A percentile compares a stretch with the other conserved stretches of the same genome.
These are phyloP conservation scores for Mesembryanthemum crystallinum DNA, from an alignment of 148 eudicot species.

Conservation along the genomic window DNA sequence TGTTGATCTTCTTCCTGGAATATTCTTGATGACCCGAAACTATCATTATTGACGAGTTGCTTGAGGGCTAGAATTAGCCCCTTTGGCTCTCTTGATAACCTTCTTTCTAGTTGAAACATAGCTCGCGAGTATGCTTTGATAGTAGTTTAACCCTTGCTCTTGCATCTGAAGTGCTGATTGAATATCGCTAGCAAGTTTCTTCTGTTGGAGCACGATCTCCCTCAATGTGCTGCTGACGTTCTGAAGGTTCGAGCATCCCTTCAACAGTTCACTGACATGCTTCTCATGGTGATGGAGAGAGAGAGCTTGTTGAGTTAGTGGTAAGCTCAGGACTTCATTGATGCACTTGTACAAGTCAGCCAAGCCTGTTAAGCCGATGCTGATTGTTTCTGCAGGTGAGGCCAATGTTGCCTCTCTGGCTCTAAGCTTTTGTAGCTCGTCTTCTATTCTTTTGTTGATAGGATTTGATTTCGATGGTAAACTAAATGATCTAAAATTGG, in stretches of 20 bases:
- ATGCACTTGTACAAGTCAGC: slow-evolving; percentile 32
- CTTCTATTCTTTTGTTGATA: slow-evolving; percentile 20
- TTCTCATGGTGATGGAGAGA: slow-evolving; percentile 23
- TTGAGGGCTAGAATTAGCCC: slow-evolving; percentile 19
- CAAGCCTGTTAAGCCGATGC: slow-evolving; percentile 31
- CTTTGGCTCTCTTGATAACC: slow-evolving; percentile 30
- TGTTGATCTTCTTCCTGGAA: slow-evolving; percentile 25
- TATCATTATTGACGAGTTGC: slow-evolving; percentile 21
- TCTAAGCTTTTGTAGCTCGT: slow-evolving; percentile 36
- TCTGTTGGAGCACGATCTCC: slow-evolving; percentile 24
- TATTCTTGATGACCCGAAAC: slow-evolving; percentile 13
- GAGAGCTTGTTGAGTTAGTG: slow-evolving; percentile 34
- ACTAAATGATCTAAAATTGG: slow-evolving; percentile 32
- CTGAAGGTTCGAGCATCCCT: slow-evolving; percentile 24
- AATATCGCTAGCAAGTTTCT: slow-evolving; percentile 28
- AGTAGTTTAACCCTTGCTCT: neutral
- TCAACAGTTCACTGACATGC: slow-evolving; percentile 27
- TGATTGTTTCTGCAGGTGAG: slow-evolving; percentile 28
- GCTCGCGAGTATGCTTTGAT: slow-evolving; percentile 15
- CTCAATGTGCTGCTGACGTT: slow-evolving; percentile 23
- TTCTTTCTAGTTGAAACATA: slow-evolving; percentile 35
- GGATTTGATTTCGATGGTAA: slow-evolving; percentile 37
- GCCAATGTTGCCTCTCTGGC: slow-evolving; percentile 28
- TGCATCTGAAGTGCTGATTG: slow-evolving; percentile 21
- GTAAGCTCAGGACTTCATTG: slow-evolving; percentile 34